phyloP scores from a whole-genome alignment of 2,329 filamentous ascomycete genomes.

The Phialemoniopsis sp. region DNA sequence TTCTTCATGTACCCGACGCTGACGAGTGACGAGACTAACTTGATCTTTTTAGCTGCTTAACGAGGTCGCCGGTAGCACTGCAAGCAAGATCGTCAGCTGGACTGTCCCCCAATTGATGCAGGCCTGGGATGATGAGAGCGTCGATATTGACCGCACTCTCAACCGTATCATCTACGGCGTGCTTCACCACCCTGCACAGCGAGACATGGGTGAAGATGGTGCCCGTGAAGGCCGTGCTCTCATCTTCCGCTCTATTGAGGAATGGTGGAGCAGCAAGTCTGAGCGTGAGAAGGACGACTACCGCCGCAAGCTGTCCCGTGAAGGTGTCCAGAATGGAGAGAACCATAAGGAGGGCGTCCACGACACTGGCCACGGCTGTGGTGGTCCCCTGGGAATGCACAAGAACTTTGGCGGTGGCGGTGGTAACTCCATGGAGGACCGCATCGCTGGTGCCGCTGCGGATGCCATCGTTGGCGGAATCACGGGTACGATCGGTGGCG shows the following conservation, averaged over 20 bases:
- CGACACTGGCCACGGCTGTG: conserved; percentile 81
- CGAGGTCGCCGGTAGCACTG: conserved; percentile 79
- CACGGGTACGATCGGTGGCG: conserved; percentile 43
- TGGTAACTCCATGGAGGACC: conserved; percentile 46
- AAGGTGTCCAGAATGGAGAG: conserved; percentile 70
- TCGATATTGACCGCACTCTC: conserved; percentile 66
- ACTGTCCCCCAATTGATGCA: conserved; percentile 85
- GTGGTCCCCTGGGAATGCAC: conserved; percentile 72
- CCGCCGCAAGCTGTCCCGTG: conserved; percentile 69
- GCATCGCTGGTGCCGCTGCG: conserved; percentile 52
- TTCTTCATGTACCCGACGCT: not conserved
- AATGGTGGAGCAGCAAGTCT: conserved; percentile 75
- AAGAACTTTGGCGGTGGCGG: conserved; percentile 52
- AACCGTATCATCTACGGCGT: conserved; percentile 77
- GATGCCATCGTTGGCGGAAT: conserved; percentile 55
- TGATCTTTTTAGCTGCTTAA: conserved; percentile 54
- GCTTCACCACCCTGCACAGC: conserved; percentile 83
- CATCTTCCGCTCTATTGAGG: conserved; percentile 76
- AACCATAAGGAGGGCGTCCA: conserved; percentile 86
- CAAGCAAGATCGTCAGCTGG: conserved; percentile 76
- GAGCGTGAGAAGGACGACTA: conserved; percentile 62
- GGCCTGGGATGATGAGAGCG: conserved; percentile 75
- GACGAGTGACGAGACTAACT: conserved; percentile 27
- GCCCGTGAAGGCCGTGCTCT: conserved; percentile 65
- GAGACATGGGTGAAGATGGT: conserved; percentile 65